Percentiles rank a stretch among this genome's conserved stretches.
These are phyloP conservation scores for Metschnikowia lunata DNA, from an alignment of 805 yeast species.

Conservation along the genomic window DNA sequence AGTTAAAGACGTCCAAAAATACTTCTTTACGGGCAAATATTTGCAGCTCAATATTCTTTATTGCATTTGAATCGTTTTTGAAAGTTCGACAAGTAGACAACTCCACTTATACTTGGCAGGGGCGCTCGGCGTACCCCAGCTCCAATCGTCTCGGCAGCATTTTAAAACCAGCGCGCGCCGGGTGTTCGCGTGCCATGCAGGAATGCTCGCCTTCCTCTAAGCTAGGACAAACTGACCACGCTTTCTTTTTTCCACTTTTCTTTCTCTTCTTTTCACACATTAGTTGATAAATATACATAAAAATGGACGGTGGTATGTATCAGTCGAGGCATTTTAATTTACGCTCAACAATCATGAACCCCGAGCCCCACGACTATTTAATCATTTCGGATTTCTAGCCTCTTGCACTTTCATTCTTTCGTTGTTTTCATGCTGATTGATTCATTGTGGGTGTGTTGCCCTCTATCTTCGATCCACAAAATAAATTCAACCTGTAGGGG, in stretches of 20 bases:
- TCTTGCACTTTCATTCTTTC: not conserved
- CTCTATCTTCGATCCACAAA: too few species aligned
- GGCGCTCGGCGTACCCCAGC: not conserved
- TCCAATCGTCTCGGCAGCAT: slow-evolving; percentile 5
- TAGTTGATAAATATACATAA: slow-evolving; percentile 23
- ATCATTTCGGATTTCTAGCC: slow-evolving; percentile 9
- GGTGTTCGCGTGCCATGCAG: slow-evolving; percentile 10
- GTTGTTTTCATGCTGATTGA: not conserved
- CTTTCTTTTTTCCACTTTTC: slow-evolving; percentile 19
- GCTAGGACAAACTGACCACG: slow-evolving; percentile 18
- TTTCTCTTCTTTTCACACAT: slow-evolving; percentile 19
- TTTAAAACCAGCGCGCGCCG: slow-evolving; percentile 8
- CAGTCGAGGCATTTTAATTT: not conserved
- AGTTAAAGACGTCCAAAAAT: too few species aligned
- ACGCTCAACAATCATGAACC: not conserved
- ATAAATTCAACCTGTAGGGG: too few species aligned
- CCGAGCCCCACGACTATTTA: slow-evolving; percentile 4
- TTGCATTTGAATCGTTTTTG: too few species aligned
- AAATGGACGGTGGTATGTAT: slow-evolving; percentile 60
- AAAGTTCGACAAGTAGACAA: too few species aligned
- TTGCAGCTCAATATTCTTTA: too few species aligned
- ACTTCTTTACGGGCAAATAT: too few species aligned
- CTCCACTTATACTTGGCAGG: too few species aligned
- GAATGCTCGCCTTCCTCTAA: slow-evolving; percentile 16
- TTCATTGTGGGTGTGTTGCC: too few species aligned